Evolutionary conservation across 768 basidiomycete species (phyloP).

Genomic region (Pleurotus eryngii): DNA sequence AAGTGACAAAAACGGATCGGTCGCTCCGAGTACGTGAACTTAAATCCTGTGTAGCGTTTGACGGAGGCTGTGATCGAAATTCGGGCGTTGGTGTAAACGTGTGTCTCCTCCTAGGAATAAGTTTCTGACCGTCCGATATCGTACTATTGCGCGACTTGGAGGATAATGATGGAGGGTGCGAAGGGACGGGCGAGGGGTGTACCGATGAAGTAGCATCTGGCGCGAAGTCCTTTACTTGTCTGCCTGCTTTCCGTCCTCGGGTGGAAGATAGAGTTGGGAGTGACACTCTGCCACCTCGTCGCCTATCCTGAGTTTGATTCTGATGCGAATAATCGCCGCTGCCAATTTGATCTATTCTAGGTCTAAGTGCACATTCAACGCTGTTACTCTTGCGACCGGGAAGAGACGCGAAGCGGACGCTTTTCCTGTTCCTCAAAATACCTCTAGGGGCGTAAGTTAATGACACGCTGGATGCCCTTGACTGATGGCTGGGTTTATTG

Average conservation of each 20-base stretch:
- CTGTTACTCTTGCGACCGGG: slow-evolving; percentile 15
- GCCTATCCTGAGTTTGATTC: slow-evolving; percentile 2
- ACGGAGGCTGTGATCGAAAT: not conserved
- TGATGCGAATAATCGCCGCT: slow-evolving; percentile 5
- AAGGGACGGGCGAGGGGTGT: too few relatives aligned
- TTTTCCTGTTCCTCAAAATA: slow-evolving; percentile 37
- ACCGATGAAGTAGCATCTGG: too few relatives aligned
- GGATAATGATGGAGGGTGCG: too few relatives aligned
- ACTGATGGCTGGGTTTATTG: slow-evolving; percentile 9
- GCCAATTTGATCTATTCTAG: not conserved
- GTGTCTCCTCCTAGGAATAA: not conserved
- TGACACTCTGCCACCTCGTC: slow-evolving; percentile 6
- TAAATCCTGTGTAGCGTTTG: not conserved
- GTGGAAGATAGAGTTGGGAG: not conserved
- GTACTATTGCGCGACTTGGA: too few relatives aligned
- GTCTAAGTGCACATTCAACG: not conserved
- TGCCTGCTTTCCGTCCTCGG: too few relatives aligned
- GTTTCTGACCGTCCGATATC: too few relatives aligned
- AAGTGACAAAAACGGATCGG: not conserved
- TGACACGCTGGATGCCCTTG: slow-evolving; percentile 11
- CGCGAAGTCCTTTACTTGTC: too few relatives aligned
- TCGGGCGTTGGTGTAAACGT: not conserved
- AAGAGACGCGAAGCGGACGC: slow-evolving; percentile 40
- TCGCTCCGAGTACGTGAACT: not conserved
- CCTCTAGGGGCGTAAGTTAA: slow-evolving; percentile 24